Conservation (phyloP, 139 green algal genomes). For the Micromonas commoda region DNA sequence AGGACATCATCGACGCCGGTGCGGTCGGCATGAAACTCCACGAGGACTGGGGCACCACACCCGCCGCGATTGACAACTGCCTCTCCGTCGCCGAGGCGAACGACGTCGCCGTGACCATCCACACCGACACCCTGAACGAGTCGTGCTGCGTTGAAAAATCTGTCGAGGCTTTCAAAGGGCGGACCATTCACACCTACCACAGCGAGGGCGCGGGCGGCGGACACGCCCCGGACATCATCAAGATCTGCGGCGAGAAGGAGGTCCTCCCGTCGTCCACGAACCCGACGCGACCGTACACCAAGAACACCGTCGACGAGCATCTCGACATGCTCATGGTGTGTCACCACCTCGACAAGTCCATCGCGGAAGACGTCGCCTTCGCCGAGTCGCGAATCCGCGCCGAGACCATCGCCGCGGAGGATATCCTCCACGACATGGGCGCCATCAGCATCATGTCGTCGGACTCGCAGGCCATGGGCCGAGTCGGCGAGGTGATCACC, state of each 20-base stretch:
- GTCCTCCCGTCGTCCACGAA: slow-evolving; percentile 50
- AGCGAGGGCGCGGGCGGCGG: slow-evolving; percentile 48
- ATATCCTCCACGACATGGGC: slow-evolving; percentile 50
- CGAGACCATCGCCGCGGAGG: slow-evolving; percentile 49
- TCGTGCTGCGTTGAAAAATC: slow-evolving; percentile 44
- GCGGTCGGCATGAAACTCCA: slow-evolving; percentile 48
- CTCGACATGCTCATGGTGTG: slow-evolving; percentile 54
- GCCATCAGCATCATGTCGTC: slow-evolving; percentile 48
- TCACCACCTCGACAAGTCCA: slow-evolving; percentile 45
- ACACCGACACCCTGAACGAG: slow-evolving; percentile 53
- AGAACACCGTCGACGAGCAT: slow-evolving; percentile 52
- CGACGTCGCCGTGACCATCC: slow-evolving; percentile 49
- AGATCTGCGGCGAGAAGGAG: slow-evolving; percentile 42
- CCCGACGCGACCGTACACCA: slow-evolving; percentile 47
- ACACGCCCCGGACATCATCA: slow-evolving; percentile 50
- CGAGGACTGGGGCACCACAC: slow-evolving; percentile 50
- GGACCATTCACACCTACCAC: slow-evolving; percentile 49
- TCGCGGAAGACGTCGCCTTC: slow-evolving; percentile 47
- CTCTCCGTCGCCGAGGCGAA: slow-evolving; percentile 41
- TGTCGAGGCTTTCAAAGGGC: slow-evolving; percentile 44
- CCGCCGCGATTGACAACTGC: slow-evolving; percentile 48
- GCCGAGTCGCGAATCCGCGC: slow-evolving; percentile 45
- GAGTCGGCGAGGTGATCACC: slow-evolving; percentile 46
- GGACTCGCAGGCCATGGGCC: slow-evolving; percentile 49
- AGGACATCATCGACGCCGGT: slow-evolving; percentile 42